phyloP scores from a whole-genome alignment of 768 basidiomycete species.

The Candolleomyces aberdarensis region DNA sequence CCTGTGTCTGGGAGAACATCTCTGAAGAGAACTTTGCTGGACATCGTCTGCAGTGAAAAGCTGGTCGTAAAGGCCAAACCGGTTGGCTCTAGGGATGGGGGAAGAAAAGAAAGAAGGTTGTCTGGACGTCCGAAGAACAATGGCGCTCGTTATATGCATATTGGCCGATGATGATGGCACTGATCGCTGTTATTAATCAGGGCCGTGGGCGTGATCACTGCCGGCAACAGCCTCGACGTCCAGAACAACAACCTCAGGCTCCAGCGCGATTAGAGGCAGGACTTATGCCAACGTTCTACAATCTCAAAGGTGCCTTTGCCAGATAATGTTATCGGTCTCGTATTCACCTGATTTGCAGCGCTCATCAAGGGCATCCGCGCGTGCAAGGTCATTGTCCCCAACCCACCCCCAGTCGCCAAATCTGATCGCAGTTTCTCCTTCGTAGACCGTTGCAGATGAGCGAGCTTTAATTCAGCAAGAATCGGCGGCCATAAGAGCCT shows the following conservation, averaged over 20 bases:
- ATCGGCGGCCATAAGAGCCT: constrained; percentile 93
- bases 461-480: constrained; percentile 96
- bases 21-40: neutral
- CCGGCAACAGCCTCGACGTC: neutral
- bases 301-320: constrained; percentile 68
- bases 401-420: constrained; percentile 6
- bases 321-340: neutral
- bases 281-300: constrained; percentile 60
- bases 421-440: constrained; percentile 16
- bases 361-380: constrained; percentile 97
- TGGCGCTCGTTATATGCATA: neutral
- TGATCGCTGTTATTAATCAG: neutral
- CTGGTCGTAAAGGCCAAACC: constrained; percentile 6
- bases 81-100: constrained; percentile 10
- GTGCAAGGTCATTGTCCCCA: constrained; percentile 69
- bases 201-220: neutral
- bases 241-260: neutral
- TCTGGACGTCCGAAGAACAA: neutral
- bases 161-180: neutral
- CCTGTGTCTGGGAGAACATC: neutral
- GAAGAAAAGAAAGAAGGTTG: constrained; percentile 1
- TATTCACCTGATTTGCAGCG: constrained; percentile 47
- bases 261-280: constrained; percentile 1
- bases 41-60: neutral
- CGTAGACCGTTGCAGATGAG: constrained; percentile 95